Evolutionary conservation across 2,329 filamentous ascomycete genomes (phyloP), one percentile per base, ranked within the genome.

Genomic region (Metarhizium sp.): DNA sequence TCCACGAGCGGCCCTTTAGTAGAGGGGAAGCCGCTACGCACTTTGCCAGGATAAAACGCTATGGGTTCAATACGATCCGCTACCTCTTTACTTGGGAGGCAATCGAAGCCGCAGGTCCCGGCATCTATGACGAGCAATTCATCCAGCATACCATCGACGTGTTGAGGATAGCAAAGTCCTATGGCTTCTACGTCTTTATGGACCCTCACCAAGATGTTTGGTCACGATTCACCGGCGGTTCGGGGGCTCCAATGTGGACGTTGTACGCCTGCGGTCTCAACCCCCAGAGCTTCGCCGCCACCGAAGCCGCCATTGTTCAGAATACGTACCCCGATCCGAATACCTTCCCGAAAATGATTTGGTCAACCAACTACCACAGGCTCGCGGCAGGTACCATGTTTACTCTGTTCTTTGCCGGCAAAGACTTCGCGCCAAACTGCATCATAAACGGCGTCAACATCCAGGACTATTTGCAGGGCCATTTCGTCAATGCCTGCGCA

Each of bases 1-100:
- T 99, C 66, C 87, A 92, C 61, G 81, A 85, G 57, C 82, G 92
- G 2, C 94, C 94, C 0, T 99, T 99, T 63, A 77, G 86, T 3
- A 79, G 89, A 50, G 83, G 89, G 51, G 90, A 96, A 61, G 90
- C 94, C 1, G 86, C 90, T 64, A 77, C 81, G 16, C 94, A 99
- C 69, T 96, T 99, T 70, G 81, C 88, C 13, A 82, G 92, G 47
- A 73, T 99, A 60, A 89, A 87, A 64, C 86, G 87, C 64, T 96
- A 87, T 77, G 94, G 94, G 14, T 99, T 95, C 78, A 99, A 97
- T 71, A 92, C 90, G 0, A 92, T 99, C 62, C 83, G 94, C 67
- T 99, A 99, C 71, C 78, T 99, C 62, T 99, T 97, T 68, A 97
- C 94, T 0, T 99, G 94, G 94, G 94, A 99, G 72, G 92, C 94